These are phyloP conservation scores for Centrapalus pauciflorus DNA, from an alignment of 129 eudicot genomes.

Conservation along the genomic window DNA sequence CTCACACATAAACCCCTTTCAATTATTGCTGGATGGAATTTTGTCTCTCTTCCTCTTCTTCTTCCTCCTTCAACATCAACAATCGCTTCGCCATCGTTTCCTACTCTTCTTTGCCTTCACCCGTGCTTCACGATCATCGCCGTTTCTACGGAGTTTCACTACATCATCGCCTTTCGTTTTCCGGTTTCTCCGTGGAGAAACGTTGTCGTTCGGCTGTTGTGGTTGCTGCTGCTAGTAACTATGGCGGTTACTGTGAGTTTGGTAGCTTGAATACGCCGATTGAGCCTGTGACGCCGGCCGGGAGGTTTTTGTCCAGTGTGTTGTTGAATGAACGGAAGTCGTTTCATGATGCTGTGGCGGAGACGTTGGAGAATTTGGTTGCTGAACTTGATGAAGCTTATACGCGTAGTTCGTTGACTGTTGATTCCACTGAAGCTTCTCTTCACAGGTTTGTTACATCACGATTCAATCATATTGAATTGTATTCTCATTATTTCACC, in stretches of 20 bases:
- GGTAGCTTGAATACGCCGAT: conserved; percentile 67
- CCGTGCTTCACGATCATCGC: neutral
- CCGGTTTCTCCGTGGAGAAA: conserved; percentile 9
- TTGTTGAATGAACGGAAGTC: conserved; percentile 53
- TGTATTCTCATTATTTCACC: neutral
- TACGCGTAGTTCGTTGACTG: conserved; percentile 37
- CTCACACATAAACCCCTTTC: conserved; percentile 2
- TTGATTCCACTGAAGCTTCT: conserved; percentile 54
- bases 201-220: conserved; percentile 23
- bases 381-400: conserved; percentile 46
- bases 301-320: conserved; percentile 49
- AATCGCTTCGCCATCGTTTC: conserved; percentile 2
- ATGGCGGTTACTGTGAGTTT: conserved; percentile 31
- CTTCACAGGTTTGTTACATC: conserved; percentile 72
- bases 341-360: conserved; percentile 58
- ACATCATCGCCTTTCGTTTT: neutral
- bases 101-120: conserved; percentile 6
- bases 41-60: conserved; percentile 36
- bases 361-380: conserved; percentile 52
- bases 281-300: conserved; percentile 54
- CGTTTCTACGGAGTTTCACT: neutral
- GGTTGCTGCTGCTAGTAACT: neutral
- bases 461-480: neutral
- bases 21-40: conserved; percentile 53
- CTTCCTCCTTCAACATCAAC: conserved; percentile 26